Evolutionary conservation across 257 asterid species (phyloP), one percentile per base, ranked within the genome.

Genomic region (Solanum lycopersicoides): DNA sequence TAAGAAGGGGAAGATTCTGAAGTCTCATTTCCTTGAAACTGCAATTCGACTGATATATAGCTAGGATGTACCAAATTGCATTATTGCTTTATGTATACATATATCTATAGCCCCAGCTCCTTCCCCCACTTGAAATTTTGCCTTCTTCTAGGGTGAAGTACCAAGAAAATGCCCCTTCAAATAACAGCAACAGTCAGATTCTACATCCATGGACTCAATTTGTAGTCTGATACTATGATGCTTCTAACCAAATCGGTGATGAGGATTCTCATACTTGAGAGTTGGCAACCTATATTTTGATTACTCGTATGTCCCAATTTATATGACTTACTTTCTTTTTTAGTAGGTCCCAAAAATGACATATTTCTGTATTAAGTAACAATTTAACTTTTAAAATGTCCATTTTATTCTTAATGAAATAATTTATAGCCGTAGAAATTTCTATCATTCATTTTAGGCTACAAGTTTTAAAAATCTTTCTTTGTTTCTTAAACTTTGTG

Each of bases 1-100:
- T 73, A 16, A 91, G 93, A 90, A 93, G 89, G 89, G 95, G 98
- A 53, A 93, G 91, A 39, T 93, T 94, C 85, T 85, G 95, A 63
- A 80, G 85, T 47, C 30, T 80, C 66, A 47, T 45, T 80, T 80
- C 66, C 66, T 80, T 14, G 39, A 21, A 47, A 80, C 56, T 30
- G 7, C 34, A 50, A 82, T 20, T 82, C 20, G 12, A 45, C 69
- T 30, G 69, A 82, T 82, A 50, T 50, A 82, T 35, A 35, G 20
- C 39, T 30, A 50, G 85, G 85, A 30, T 82, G 30, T 80, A 47
- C 44, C 69, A 82, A 82, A 82, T 18, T 30, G 85, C 82, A 37
- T 35, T 37, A 73, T 37, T n/a, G 6, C 47, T 73, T 72, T 73
- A 73, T 34, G 34, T 69, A 7, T 7, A 30, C 2, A 15, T 32